Evolutionary conservation across 1,139 yeast species (phyloP).

Genomic region (Lodderomyces metapsilosis): DNA sequence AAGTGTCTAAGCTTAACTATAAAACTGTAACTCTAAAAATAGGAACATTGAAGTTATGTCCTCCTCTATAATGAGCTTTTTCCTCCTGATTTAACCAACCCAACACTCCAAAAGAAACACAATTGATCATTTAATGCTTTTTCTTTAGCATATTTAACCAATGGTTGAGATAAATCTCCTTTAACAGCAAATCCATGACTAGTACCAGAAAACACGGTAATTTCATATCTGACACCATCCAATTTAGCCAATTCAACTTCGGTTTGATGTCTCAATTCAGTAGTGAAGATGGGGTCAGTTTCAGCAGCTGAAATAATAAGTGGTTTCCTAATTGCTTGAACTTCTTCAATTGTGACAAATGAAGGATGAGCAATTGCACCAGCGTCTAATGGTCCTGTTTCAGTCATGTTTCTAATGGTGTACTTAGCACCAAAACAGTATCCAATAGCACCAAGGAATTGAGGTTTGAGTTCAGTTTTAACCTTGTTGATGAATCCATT

Average conservation of each 20-base stretch:
- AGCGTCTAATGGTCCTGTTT: slow-evolving; percentile 49
- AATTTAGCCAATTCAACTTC: slow-evolving; percentile 51
- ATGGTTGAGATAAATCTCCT: slow-evolving; percentile 63
- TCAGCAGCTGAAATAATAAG: slow-evolving; percentile 72
- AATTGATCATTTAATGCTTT: slow-evolving; percentile 63
- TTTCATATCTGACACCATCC: slow-evolving; percentile 49
- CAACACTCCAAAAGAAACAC: slow-evolving; percentile 19
- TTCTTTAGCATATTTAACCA: slow-evolving; percentile 65
- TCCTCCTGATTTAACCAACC: not conserved
- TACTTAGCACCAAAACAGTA: slow-evolving; percentile 86
- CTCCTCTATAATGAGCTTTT: not conserved
- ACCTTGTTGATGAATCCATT: slow-evolving; percentile 45
- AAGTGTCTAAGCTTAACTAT: too few relatives aligned
- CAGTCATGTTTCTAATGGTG: slow-evolving; percentile 52
- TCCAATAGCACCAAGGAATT: slow-evolving; percentile 62
- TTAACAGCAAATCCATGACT: slow-evolving; percentile 75
- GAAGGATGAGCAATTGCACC: slow-evolving; percentile 86
- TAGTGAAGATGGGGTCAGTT: slow-evolving; percentile 58
- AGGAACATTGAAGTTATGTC: too few relatives aligned
- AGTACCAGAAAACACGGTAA: slow-evolving; percentile 60
- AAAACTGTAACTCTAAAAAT: too few relatives aligned
- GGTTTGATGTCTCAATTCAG: slow-evolving; percentile 59
- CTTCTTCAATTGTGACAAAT: slow-evolving; percentile 60
- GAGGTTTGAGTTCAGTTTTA: slow-evolving; percentile 45
- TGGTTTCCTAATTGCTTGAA: slow-evolving; percentile 58